These are phyloP conservation scores for Jackrogersella minutella DNA, from an alignment of 495 filamentous ascomycete genomes.

Conservation along the genomic window DNA sequence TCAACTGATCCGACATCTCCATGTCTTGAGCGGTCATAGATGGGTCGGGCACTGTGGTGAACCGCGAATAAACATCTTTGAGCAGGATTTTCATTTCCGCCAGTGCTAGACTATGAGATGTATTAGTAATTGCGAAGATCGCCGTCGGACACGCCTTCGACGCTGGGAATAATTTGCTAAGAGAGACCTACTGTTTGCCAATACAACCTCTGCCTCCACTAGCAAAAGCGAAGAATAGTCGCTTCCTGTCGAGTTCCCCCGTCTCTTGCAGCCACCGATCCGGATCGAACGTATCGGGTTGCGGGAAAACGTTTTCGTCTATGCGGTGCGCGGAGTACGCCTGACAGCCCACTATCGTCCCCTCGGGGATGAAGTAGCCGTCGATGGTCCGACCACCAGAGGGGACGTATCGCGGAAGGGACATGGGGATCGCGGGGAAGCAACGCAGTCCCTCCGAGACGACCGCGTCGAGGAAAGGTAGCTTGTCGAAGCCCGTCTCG, in stretches of 20 bases:
- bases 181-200: conserved; percentile 60
- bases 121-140: background rate
- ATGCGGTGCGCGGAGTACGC: conserved; percentile 62
- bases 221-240: conserved; percentile 61
- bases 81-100: conserved; percentile 72
- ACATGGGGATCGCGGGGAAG: conserved; percentile 72
- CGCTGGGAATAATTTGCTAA: background rate
- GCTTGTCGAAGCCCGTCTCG: conserved; percentile 54
- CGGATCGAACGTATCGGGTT: conserved; percentile 64
- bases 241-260: conserved; percentile 57
- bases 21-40: conserved; percentile 61
- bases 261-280: conserved; percentile 69
- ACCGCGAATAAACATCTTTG: conserved; percentile 64
- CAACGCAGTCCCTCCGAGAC: conserved; percentile 67
- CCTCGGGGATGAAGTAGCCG: conserved; percentile 55
- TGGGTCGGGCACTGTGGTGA: conserved; percentile 59
- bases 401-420: conserved; percentile 68
- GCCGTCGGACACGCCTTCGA: background rate
- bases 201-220: conserved; percentile 65
- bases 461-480: conserved; percentile 68
- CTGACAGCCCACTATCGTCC: conserved; percentile 63
- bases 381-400: conserved; percentile 58
- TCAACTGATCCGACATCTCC: conserved; percentile 68
- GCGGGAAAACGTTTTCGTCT: conserved; percentile 61
- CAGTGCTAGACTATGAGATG: conserved; percentile 62